Evolutionary conservation across 768 basidiomycete genomes (phyloP).

Genomic region (Suillus subluteus): DNA sequence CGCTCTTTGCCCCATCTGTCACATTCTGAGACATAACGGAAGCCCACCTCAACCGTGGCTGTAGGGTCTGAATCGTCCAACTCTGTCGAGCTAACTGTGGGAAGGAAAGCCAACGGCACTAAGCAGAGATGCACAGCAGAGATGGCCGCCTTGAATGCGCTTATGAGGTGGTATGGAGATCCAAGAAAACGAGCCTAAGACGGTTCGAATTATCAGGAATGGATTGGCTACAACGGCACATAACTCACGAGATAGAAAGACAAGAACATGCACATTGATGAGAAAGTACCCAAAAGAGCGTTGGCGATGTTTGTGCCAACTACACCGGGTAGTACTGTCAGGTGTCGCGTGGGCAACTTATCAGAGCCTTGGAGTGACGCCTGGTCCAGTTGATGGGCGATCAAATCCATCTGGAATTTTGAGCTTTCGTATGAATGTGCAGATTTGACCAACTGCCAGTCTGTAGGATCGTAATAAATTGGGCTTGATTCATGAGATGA

Average conservation of each 20-base stretch:
- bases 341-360: slow-evolving; percentile 45
- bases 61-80: slow-evolving; percentile 20
- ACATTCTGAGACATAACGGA: slow-evolving; percentile 59
- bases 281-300: slow-evolving; percentile 47
- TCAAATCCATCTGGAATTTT: slow-evolving; percentile 80
- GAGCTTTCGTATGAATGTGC: slow-evolving; percentile 66
- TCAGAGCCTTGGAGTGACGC: slow-evolving; percentile 35
- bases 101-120: slow-evolving; percentile 55
- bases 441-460: slow-evolving; percentile 73
- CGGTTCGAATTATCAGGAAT: slow-evolving; percentile 11
- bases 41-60: slow-evolving; percentile 20
- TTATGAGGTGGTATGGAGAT: slow-evolving; percentile 68
- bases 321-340: slow-evolving; percentile 72
- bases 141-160: slow-evolving; percentile 65
- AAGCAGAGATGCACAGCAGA: slow-evolving; percentile 69
- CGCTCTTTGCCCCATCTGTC: slow-evolving; percentile 57
- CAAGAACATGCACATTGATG: slow-evolving; percentile 51
- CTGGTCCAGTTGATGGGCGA: slow-evolving; percentile 58
- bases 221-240: not conserved
- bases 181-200: slow-evolving; percentile 68
- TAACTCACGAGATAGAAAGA: slow-evolving; percentile 66
- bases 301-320: slow-evolving; percentile 63
- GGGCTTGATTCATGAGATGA: slow-evolving; percentile 71
- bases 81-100: slow-evolving; percentile 27
- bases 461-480: slow-evolving; percentile 56